phyloP scores from a whole-genome alignment of 192 early-diverging fungal species.

The Blastocladiella britannica region DNA sequence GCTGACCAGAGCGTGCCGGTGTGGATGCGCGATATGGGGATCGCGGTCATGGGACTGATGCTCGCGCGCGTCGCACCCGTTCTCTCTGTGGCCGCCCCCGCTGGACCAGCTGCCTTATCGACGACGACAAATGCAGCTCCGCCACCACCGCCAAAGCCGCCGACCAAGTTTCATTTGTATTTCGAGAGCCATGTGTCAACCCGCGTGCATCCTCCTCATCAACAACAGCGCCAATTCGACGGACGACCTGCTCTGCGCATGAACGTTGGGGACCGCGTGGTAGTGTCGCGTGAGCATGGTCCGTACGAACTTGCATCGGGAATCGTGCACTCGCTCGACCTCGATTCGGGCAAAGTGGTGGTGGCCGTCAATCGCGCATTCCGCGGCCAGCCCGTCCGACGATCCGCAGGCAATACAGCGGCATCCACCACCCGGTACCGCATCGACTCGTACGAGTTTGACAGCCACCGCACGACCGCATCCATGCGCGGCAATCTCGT shows the following conservation, averaged over 20 bases:
- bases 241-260: not conserved
- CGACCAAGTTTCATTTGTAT: not conserved
- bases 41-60: not conserved
- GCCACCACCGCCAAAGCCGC: too few relatives aligned
- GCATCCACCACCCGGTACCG: too few relatives aligned
- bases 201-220: too few relatives aligned
- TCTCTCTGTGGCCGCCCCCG: too few relatives aligned
- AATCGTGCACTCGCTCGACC: not conserved
- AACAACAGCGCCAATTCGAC: too few relatives aligned
- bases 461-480: too few relatives aligned
- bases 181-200: too few relatives aligned
- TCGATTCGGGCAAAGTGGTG: not conserved
- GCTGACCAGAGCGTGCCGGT: not conserved
- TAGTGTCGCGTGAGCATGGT: not conserved
- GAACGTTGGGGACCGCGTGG: not conserved
- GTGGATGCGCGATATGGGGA: not conserved
- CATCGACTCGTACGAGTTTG: constrained; percentile 71
- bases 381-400: not conserved
- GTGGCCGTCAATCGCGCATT: not conserved
- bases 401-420: constrained; percentile 3
- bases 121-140: too few relatives aligned
- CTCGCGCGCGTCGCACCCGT: not conserved
- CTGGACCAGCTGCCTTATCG: too few relatives aligned
- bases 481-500: constrained; percentile 61
- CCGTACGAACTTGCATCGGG: not conserved